Conservation (phyloP, 2,329 filamentous ascomycete species). For the Volutella citrinella region DNA sequence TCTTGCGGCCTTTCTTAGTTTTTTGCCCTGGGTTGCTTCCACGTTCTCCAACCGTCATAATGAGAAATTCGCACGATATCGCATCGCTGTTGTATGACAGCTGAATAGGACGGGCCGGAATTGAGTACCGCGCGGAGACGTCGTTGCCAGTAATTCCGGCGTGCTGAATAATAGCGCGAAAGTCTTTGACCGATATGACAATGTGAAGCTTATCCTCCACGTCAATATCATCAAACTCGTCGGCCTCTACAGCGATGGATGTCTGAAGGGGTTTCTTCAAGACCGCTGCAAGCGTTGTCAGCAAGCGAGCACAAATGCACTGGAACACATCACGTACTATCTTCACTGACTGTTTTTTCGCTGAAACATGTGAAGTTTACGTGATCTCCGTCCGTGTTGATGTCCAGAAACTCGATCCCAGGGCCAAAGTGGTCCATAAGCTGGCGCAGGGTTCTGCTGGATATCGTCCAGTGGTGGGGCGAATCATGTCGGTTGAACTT, state of each 20-base stretch:
- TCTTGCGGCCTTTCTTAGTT: constrained; percentile 45
- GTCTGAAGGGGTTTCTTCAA: constrained; percentile 79
- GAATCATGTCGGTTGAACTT: constrained; percentile 68
- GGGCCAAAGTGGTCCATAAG: constrained; percentile 79
- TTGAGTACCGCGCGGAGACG: constrained; percentile 67
- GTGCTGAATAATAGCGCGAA: constrained; percentile 74
- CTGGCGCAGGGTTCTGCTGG: constrained; percentile 67
- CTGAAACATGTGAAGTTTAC: constrained; percentile 80
- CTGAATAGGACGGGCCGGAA: constrained; percentile 68
- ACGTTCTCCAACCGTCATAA: constrained; percentile 76
- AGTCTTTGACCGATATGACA: constrained; percentile 79
- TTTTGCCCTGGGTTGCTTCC: constrained; percentile 46
- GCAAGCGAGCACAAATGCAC: neutral
- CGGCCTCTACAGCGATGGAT: constrained; percentile 71
- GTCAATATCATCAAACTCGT: constrained; percentile 73
- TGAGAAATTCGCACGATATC: constrained; percentile 70
- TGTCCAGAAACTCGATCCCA: constrained; percentile 76
- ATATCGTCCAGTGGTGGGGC: constrained; percentile 69
- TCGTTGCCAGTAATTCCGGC: constrained; percentile 67
- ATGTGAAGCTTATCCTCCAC: constrained; percentile 76
- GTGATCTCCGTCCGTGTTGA: constrained; percentile 69
- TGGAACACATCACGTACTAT: constrained; percentile 29
- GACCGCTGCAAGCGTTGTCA: constrained; percentile 51
- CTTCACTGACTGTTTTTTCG: constrained; percentile 69
- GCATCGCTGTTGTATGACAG: constrained; percentile 68